phyloP scores from a whole-genome alignment of 768 basidiomycete genomes.

The Lactarius psammicola region DNA sequence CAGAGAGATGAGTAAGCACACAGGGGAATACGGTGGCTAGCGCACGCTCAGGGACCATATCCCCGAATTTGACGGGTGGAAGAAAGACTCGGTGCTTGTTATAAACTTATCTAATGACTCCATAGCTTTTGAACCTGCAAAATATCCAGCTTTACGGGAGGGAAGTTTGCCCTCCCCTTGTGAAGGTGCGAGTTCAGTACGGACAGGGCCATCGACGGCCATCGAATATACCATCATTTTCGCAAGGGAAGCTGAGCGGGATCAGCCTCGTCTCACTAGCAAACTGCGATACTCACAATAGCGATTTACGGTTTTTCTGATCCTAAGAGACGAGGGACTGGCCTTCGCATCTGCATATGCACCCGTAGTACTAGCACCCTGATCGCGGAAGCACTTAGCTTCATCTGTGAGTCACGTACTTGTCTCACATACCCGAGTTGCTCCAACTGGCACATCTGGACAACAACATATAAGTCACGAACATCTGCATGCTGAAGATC shows the following conservation, averaged over 20 bases:
- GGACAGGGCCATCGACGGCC: constrained; percentile 71
- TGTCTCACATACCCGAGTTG: constrained; percentile 49
- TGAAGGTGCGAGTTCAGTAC: constrained; percentile 40
- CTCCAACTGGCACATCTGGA: constrained; percentile 70
- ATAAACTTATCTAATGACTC: constrained; percentile 85
- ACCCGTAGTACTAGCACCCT: constrained; percentile 66
- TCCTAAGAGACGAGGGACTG: constrained; percentile 54
- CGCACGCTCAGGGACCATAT: constrained; percentile 69
- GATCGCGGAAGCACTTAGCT: constrained; percentile 21
- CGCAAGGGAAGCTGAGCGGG: constrained; percentile 53
- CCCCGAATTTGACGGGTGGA: constrained; percentile 93
- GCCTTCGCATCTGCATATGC: constrained; percentile 65
- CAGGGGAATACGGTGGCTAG: constrained; percentile 14
- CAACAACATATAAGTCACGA: constrained; percentile 3
- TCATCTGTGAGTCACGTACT: neutral
- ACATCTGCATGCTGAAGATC: neutral
- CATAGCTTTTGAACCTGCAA: constrained; percentile 84
- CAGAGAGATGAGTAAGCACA: constrained; percentile 19
- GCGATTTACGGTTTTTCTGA: constrained; percentile 69
- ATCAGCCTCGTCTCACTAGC: constrained; percentile 12
- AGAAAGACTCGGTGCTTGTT: constrained; percentile 90
- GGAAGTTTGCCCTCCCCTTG: constrained; percentile 32
- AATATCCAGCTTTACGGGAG: constrained; percentile 48
- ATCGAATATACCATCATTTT: constrained; percentile 89
- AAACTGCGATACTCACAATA: constrained; percentile 45